Evolutionary conservation across 176 grass and related monocot species (phyloP), one percentile per base, ranked within the genome.

Genomic region (Rhynchospora pubera): DNA sequence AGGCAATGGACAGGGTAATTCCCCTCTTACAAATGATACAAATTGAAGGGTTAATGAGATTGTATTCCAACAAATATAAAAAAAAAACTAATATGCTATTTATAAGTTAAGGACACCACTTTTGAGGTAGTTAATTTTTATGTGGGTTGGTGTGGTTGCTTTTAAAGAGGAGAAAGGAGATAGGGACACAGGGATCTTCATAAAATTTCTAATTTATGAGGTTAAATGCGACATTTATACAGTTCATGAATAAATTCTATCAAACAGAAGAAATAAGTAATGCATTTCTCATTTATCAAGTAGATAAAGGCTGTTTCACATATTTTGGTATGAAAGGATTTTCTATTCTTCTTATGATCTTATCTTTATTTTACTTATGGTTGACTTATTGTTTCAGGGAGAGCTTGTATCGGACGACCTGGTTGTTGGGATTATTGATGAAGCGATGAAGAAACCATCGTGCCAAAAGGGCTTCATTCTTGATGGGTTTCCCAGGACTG

Each of bases 391-490:
- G 52, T 79, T 94, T 11, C 62, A 98, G 92, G 95, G 95, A 77
- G 95, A 94, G 59, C 92, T 98, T 86, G 95, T 98, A 53, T 93
- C 95, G 3, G 95, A 98, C 79, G 87, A 89, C 76, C 92, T 98
- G 83, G 95, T 98, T 85, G 92, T 98, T 85, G 92, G 90, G 44
- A 93, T 98, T 85, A 98, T 98, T 72, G 92, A 98, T 66, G 95
- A 98, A 92, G 95, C 95, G 12, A 94, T 98, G 55, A 98, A 98
- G 78, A 98, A 88, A 79, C 89, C 95, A 65, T 98, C 95, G 76
- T 98, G 95, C 84, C 90, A 94, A 45, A 98, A 98, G 81, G 95
- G 95, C 82, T 98, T 98, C 87, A 98, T 98, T 84, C 95, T 98
- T 84, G 95, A 98, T 60, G 92, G 95, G 32, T 98, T 98, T 82